Evolutionary conservation across 2,329 filamentous ascomycete species (phyloP), one percentile per base, ranked within the genome.

Genomic region (Fusarium euwallaceae): DNA sequence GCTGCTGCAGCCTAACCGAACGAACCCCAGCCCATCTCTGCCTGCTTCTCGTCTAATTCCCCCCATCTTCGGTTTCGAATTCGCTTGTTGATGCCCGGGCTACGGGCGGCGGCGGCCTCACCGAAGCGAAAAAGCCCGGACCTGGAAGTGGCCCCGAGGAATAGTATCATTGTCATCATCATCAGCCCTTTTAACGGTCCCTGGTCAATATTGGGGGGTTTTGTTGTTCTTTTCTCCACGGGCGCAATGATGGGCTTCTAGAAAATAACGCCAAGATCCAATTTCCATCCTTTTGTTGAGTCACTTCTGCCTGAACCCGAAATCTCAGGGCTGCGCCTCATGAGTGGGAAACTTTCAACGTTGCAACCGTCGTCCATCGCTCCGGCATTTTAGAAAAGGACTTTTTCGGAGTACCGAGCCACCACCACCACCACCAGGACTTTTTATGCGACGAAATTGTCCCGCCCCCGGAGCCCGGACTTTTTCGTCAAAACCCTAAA

Each of bases 81-180:
- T 41, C 34, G 41, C 24, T 63, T 63, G 20, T 53, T 56, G 48
- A 51, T 36, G 43, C 60, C 27, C 27, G 27, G 27, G 36, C 36
- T 27, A 43, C 45, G 39, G 51, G 7, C n/a, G 64, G 11, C 24
- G 64, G 70, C 72, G 66, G 72, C 43, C 51, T 73, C 58, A 67
- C 66, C 72, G 61, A 65, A 67, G 48, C 48, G 48, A 24, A 53
- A 53, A 29, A 27, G 62, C 63, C n/a, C 34, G 39, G 60, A 37
- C 61, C 66, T 41, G 16, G 27, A 17, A 12, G 60, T 37, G 66
- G 34, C 53, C 61, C 62, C 17, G 22, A 41, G 55, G 48, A 45
- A 45, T 41, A 29, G 56, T 61, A 67, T 56, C 48, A 56, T 34
- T 56, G 51, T 67, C 58, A 51, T 66, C 27, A 66, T 67, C 60